Percentiles rank a stretch among this genome's conserved stretches.
These are phyloP conservation scores for Xylariales sp. DNA, from an alignment of 2,329 filamentous ascomycete species.

Conservation along the genomic window DNA sequence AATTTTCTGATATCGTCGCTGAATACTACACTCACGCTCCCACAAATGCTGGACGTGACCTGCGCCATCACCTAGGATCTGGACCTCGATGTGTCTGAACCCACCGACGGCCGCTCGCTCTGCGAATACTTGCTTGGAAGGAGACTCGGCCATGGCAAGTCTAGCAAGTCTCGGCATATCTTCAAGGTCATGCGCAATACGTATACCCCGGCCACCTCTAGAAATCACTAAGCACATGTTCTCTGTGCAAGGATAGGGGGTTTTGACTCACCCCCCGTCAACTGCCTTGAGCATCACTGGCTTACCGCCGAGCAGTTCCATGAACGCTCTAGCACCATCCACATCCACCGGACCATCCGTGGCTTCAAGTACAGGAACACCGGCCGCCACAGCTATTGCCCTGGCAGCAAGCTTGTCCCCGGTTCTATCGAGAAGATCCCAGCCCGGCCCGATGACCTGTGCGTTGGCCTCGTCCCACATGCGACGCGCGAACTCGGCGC, in stretches of 20 bases:
- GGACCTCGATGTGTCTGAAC: conserved; percentile 57
- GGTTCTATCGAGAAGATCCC: conserved; percentile 42
- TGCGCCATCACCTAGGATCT: conserved; percentile 59
- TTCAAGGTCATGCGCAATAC: conserved; percentile 40
- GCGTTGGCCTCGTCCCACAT: conserved; percentile 47
- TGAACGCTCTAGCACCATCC: conserved; percentile 49
- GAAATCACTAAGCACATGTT: neutral
- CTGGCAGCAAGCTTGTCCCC: conserved; percentile 19
- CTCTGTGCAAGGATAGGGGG: neutral
- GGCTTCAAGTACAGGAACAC: conserved; percentile 34
- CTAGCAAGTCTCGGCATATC: conserved; percentile 42
- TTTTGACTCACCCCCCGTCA: conserved; percentile 42
- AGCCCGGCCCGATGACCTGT: conserved; percentile 52
- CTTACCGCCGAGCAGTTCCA: conserved; percentile 28
- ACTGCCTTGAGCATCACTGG: conserved; percentile 56
- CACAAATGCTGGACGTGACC: conserved; percentile 55
- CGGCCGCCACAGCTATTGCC: conserved; percentile 38
- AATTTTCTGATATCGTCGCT: conserved; percentile 60
- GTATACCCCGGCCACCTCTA: conserved; percentile 52
- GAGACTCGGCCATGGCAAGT: conserved; percentile 53
- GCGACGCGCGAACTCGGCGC: conserved; percentile 51
- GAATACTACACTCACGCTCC: conserved; percentile 64
- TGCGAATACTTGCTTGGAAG: conserved; percentile 51
- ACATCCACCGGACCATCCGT: conserved; percentile 16
- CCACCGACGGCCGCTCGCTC: conserved; percentile 57